Conservation (phyloP, 805 yeast species). For the Candida broadrunensis region DNA sequence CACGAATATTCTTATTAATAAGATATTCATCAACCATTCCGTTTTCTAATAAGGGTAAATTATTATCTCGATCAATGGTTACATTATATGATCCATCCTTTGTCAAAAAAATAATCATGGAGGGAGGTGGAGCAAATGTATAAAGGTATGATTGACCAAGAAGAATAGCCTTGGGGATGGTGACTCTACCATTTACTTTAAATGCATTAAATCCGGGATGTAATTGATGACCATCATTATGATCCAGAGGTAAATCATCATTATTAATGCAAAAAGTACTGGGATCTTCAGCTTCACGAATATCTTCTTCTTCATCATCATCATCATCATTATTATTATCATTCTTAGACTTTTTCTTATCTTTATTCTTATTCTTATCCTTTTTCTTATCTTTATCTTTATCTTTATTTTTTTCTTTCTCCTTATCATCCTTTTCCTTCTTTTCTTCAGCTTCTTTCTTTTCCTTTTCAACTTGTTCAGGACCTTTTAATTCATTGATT, state of each 20-base stretch:
- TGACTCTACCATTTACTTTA: slow-evolving; percentile 25
- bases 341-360: slow-evolving; percentile 5
- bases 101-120: slow-evolving; percentile 35
- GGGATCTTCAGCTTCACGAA: slow-evolving; percentile 1
- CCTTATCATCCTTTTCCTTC: slow-evolving; percentile 6
- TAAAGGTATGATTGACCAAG: slow-evolving; percentile 40
- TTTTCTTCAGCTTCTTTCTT: slow-evolving; percentile 16
- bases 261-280: slow-evolving; percentile 17
- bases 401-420: slow-evolving; percentile 4
- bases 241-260: slow-evolving; percentile 10
- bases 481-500: slow-evolving; percentile 18
- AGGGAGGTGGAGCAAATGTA: slow-evolving; percentile 37
- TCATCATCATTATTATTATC: slow-evolving; percentile 5
- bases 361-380: slow-evolving; percentile 2
- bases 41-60: slow-evolving; percentile 17
- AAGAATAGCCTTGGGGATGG: slow-evolving; percentile 21
- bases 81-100: slow-evolving; percentile 32
- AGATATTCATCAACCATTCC: slow-evolving; percentile 21
- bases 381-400: slow-evolving; percentile 8
- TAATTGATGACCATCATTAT: slow-evolving; percentile 16
- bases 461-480: slow-evolving; percentile 44
- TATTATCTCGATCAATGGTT: slow-evolving; percentile 9
- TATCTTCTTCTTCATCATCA: too few relatives aligned
- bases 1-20: too few relatives aligned
- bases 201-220: slow-evolving; percentile 39